Base-by-base conservation (phyloP, 2,329 filamentous ascomycete genomes). In the Diaporthe amygdali region DNA sequence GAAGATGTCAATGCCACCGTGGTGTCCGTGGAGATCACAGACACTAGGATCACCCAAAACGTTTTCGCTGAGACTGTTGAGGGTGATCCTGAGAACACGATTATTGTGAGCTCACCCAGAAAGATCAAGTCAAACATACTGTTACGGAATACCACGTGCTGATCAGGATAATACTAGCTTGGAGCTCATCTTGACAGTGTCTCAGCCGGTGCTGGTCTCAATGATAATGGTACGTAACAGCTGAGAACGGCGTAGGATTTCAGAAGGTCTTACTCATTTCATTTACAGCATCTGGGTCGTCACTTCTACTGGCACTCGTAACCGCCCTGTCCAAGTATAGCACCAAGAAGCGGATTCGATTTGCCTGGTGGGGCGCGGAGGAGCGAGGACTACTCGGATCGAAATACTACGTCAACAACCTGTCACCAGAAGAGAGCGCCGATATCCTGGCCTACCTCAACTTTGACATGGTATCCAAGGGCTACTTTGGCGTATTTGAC, bases 301-400 rank as follows among this genome's bases (percentile, higher is more conserved):
- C 81, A 0, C 79, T 81, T 0, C 76, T 84, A 30, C 76, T 86
- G 0, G 84, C 85, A 69, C 75, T 84, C 63, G 70, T 75, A 56
- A 74, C 72, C 1, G 70, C 74, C 4, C 41, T 78, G 30, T 69
- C 70, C 61, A 69, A 71, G 8, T 82, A 82, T 68, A 80, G 79
- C 12, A 79, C 83, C 30, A 72, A 78, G n/a, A 78, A 84, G 73
- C 81, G 81, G 72, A 77, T 84, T 2, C 78, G 83, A 3, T 85
- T 85, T 56, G 81, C 77, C 0, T 86, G 82, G 81, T 85, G 84
- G 84, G 82, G 81, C 0, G 84, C 83, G 0, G 84, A 86, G 66
- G 84, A 86, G 76, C 80, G 78, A 34, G 84, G 83, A 0, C 78
- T 84, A 0, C 37, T 79, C 64, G 74, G 82, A 20, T 78, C 80